Evolutionary conservation across 2,329 filamentous ascomycete genomes (phyloP).

Genomic region (Xylaria sp.): DNA sequence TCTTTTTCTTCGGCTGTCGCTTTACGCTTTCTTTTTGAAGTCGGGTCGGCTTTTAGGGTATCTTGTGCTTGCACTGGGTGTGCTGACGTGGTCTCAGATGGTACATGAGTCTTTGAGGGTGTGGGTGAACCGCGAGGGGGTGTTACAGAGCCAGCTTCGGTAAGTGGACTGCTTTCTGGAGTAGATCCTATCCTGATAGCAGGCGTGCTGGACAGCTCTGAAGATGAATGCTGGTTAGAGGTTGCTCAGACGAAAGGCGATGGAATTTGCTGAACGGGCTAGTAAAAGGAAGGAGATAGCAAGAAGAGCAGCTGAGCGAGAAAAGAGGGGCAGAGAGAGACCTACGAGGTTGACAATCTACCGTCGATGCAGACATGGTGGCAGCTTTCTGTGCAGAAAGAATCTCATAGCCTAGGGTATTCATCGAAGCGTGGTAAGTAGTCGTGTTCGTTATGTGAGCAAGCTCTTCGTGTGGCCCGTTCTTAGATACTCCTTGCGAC

Average conservation of each 20-base stretch:
- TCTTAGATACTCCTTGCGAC: conserved; percentile 55
- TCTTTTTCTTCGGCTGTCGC: conserved; percentile 53
- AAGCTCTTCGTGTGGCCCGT: conserved; percentile 61
- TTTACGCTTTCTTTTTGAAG: conserved; percentile 54
- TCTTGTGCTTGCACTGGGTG: conserved; percentile 27
- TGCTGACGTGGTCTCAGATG: conserved; percentile 41
- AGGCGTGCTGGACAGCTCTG: conserved; percentile 39
- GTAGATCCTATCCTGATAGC: conserved; percentile 44
- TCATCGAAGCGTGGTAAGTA: conserved; percentile 38
- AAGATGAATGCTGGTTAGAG: conserved; percentile 25
- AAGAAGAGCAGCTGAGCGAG: background rate
- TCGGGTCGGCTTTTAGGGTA: conserved; percentile 8
- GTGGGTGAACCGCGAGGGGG: conserved; percentile 53
- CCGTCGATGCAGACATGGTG: conserved; percentile 33
- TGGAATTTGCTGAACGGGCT: conserved; percentile 25
- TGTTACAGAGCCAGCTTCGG: conserved; percentile 57
- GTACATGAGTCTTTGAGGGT: conserved; percentile 41
- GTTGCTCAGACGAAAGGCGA: background rate
- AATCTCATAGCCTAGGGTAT: conserved; percentile 42
- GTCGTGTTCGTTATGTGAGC: conserved; percentile 45
- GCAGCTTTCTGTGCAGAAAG: conserved; percentile 36
- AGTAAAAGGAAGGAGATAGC: background rate
- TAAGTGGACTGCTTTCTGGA: conserved; percentile 51
- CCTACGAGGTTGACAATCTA: conserved; percentile 40
- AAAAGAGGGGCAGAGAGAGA: background rate